These are phyloP conservation scores for Scutellaria baicalensis DNA, from an alignment of 257 asterid genomes.

Conservation along the genomic window DNA sequence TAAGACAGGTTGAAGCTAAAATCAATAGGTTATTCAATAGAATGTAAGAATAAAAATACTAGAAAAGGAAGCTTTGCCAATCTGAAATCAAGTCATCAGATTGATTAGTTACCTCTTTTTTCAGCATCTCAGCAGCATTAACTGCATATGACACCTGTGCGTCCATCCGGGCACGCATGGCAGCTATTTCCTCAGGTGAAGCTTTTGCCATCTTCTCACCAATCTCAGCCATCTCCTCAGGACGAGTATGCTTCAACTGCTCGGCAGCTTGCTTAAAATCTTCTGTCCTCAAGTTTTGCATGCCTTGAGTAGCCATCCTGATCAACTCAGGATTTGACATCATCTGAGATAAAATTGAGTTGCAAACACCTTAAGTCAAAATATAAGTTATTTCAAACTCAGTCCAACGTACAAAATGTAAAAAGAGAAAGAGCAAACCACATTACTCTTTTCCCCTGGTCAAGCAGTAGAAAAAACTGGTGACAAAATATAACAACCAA, in stretches of 20 bases:
- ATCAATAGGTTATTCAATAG: neutral
- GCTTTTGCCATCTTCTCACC: constrained; percentile 88
- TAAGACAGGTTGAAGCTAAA: neutral
- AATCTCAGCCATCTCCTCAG: constrained; percentile 89
- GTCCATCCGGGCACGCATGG: constrained; percentile 72
- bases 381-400: neutral
- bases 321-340: constrained; percentile 95
- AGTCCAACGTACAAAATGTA: neutral
- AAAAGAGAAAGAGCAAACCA: neutral
- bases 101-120: constrained; percentile 64
- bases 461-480: neutral
- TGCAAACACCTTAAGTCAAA: constrained; percentile 6
- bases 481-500: neutral
- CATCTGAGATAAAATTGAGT: constrained; percentile 52
- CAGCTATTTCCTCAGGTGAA: constrained; percentile 83
- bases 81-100: neutral
- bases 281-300: constrained; percentile 86
- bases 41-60: neutral
- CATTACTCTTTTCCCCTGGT: neutral
- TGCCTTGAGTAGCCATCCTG: constrained; percentile 93
- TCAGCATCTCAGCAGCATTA: constrained; percentile 80
- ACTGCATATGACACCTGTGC: constrained; percentile 76
- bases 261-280: constrained; percentile 85
- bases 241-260: constrained; percentile 85
- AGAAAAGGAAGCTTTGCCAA: neutral